Evolutionary conservation across 2,329 filamentous ascomycete species (phyloP), one percentile per base, ranked within the genome.

Genomic region (Trichoderma pleuroti): DNA sequence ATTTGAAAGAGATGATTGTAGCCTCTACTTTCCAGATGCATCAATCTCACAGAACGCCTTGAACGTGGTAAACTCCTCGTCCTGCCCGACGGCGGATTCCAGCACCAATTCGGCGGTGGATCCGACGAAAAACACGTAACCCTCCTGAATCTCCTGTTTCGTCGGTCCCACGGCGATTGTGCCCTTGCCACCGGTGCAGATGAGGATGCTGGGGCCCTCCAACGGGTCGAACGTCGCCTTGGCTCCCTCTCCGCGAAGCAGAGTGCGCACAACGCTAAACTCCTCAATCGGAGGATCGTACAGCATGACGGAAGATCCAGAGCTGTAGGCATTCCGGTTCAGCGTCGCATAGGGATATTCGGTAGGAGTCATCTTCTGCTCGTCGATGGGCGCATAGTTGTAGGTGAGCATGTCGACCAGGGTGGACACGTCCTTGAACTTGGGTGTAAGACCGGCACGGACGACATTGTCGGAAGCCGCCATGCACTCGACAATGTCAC

Each of bases 401-500:
- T 99, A 99, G 0, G 96, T 99, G 74, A 99, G 84, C 91, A 97
- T 97, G 72, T 90, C 87, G 39, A 95, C 93, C 12, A 99, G 86
- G 0, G 94, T 98, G 68, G 90, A 83, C 26, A 98, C 93, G 76
- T 99, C 96, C 84, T 98, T 98, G 87, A 97, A 99, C 80, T 99
- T 99, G 70, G 96, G 96, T 0, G 96, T 99, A 82, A 99, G 96
- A 56, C 96, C 96, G 0, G 96, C 96, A 70, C 96, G 93, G 65
- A 99, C 94, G 42, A 99, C 96, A 75, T 99, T 99, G 86, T 99
- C 96, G n/a, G 93, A 97, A 10, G 93, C 92, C 0, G 96, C 96
- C 96, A 99, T 99, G 85, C 96, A 99, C 82, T 99, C 96, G 79
- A 99, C 94, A 75, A 99, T 97, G 78, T 99, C 95, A 72, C 93